A percentile compares a stretch with the other conserved stretches of the same genome.
Conservation (phyloP, 371 early-diverging fungal genomes). For the Mortierella sp. region DNA sequence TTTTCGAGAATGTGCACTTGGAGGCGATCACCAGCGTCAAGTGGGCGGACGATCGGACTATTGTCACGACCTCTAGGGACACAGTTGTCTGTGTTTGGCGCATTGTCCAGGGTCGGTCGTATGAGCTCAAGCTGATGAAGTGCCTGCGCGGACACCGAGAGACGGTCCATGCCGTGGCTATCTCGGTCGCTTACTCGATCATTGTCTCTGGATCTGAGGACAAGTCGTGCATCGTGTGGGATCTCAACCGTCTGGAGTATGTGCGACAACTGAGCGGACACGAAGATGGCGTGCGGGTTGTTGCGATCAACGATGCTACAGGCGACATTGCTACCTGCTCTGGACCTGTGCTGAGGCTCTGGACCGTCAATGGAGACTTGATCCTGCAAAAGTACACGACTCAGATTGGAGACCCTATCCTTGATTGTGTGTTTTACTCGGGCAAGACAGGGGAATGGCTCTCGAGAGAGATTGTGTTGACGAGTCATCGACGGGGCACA, state of each 20-base stretch:
- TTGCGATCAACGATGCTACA: slow-evolving; percentile 75
- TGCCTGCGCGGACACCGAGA: slow-evolving; percentile 78
- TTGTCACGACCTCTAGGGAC: slow-evolving; percentile 83
- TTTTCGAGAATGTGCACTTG: slow-evolving; percentile 81
- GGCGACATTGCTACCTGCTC: slow-evolving; percentile 83
- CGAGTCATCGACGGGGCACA: slow-evolving; percentile 43
- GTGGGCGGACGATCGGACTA: slow-evolving; percentile 74
- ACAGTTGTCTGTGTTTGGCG: slow-evolving; percentile 80
- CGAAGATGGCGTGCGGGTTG: slow-evolving; percentile 68
- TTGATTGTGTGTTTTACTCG: slow-evolving; percentile 71
- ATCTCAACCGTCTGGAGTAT: slow-evolving; percentile 78
- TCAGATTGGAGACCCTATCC: slow-evolving; percentile 69
- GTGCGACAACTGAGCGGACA: slow-evolving; percentile 71
- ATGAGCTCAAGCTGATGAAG: slow-evolving; percentile 65
- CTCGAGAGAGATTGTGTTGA: slow-evolving; percentile 39
- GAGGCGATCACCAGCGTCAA: slow-evolving; percentile 76
- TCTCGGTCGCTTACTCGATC: slow-evolving; percentile 76
- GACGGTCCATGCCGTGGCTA: slow-evolving; percentile 68
- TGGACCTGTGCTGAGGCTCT: slow-evolving; percentile 69
- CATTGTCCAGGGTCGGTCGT: slow-evolving; percentile 60
- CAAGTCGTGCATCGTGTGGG: slow-evolving; percentile 81
- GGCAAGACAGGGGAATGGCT: slow-evolving; percentile 58
- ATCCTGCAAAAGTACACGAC: slow-evolving; percentile 69
- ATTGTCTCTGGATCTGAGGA: slow-evolving; percentile 82
- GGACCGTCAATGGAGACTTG: slow-evolving; percentile 83